Percentiles rank a stretch among this genome's conserved stretches.
Evolutionary conservation across 1,284 basidiomycete genomes (phyloP).

Genomic region (Irpex sp.): DNA sequence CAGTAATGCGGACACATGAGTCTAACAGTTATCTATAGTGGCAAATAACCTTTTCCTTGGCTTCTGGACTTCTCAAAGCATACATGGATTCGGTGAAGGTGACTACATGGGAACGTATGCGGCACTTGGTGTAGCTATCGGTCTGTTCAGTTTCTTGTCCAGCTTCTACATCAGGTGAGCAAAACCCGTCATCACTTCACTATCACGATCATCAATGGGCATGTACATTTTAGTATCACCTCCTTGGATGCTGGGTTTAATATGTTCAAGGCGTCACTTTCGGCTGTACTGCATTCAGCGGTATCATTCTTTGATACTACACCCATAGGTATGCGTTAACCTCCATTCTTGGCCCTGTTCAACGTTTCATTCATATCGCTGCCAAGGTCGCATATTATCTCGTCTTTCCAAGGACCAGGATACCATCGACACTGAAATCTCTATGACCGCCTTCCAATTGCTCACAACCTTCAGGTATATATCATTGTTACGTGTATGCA

Average conservation of each 20-base stretch:
- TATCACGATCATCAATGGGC: too few relatives aligned
- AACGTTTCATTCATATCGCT: not conserved
- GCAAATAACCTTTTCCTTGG: constrained; percentile 38
- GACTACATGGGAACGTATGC: constrained; percentile 74
- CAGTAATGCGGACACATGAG: not conserved
- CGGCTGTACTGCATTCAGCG: constrained; percentile 61
- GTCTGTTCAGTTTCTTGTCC: constrained; percentile 52
- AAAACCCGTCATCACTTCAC: too few relatives aligned
- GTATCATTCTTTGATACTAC: constrained; percentile 83
- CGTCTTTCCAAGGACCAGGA: constrained; percentile 65
- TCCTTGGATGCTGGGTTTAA: constrained; percentile 54
- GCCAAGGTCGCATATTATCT: constrained; percentile 50
- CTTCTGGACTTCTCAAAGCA: constrained; percentile 35
- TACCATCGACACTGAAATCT: constrained; percentile 49
- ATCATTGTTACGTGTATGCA: constrained; percentile 12
- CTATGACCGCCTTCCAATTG: constrained; percentile 40
- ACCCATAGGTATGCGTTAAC: constrained; percentile 55
- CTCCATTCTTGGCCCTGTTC: not conserved
- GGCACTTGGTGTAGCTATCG: constrained; percentile 53
- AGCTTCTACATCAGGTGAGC: constrained; percentile 51
- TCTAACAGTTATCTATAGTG: constrained; percentile 19
- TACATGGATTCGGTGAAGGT: constrained; percentile 47
- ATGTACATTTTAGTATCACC: constrained; percentile 40
- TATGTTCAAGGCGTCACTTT: constrained; percentile 58
- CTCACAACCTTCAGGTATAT: constrained; percentile 37